Evolutionary conservation across 78 protist species (phyloP), one percentile per base, ranked within the genome.

Genomic region (Paratrimastix pyriformis): DNA sequence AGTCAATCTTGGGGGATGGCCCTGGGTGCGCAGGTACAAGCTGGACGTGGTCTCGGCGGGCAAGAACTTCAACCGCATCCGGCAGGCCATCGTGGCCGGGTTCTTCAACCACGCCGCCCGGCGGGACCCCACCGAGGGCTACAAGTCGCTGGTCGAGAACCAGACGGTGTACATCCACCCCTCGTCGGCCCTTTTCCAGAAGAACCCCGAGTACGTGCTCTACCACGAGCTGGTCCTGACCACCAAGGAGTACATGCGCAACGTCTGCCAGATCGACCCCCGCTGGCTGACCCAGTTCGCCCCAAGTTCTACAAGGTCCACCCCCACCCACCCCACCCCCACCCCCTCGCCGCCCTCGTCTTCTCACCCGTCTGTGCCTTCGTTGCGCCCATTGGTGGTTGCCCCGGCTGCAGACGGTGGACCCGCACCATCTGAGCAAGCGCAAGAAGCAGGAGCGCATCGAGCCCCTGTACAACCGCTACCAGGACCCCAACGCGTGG

Each of bases 161-260:
- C 24, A 4, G 76, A 85, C 87, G 3, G 96, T 90, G 15, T 90
- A 84, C 81, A 87, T 96, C 65, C 99, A 96, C 60, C 97, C 98
- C 0, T 80, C 93, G 11, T 86, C 93, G 0, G 79, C 97, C n/a
- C 81, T 93, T n/a, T 91, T 86, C 85, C 66, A 91, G 33, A 59
- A 74, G 57, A 88, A 90, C 43, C 98, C 98, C 11, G 96, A 92
- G 69, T 94, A 92, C 92, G 87, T 84, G 13, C 24, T 86, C 37
- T 92, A 89, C 82, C 92, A 91, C 76, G 94, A 92, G 69, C 76
- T 94, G 46, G 92, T 90, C 13, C 39, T 92, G 59, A 96, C 99
- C 15, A 81, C 97, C 26, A 93, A 90, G 76, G 99, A 95, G 83
- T 96, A 95, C 90, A 95, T 96, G 98, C 82, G 97, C 54, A 88